phyloP scores from a whole-genome alignment of 108 stramenopile species.

The Pseudonitzschia multistriata region DNA sequence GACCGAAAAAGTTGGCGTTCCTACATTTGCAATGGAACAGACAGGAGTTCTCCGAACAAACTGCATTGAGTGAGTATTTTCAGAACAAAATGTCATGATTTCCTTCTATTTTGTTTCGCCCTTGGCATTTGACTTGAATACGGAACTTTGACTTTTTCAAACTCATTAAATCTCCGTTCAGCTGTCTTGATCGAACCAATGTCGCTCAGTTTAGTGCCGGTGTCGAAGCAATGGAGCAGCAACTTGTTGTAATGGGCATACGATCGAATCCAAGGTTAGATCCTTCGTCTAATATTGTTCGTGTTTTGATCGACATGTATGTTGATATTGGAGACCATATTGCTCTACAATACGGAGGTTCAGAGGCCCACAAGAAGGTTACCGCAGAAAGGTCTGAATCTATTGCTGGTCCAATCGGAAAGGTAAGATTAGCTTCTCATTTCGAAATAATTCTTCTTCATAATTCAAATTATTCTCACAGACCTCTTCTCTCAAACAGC shows the following conservation, averaged over 20 bases:
- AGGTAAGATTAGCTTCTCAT: constrained; percentile 35
- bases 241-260: constrained; percentile 94
- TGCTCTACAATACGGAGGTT: constrained; percentile 98
- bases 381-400: constrained; percentile 63
- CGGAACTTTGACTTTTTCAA: too few relatives aligned
- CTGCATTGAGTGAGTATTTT: constrained; percentile 91
- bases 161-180: constrained; percentile 5
- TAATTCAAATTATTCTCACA: neutral
- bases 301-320: constrained; percentile 96
- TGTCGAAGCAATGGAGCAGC: constrained; percentile 88
- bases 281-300: constrained; percentile 84
- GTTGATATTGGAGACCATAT: constrained; percentile 94
- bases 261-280: constrained; percentile 73
- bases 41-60: constrained; percentile 95
- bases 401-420: constrained; percentile 77
- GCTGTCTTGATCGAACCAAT: constrained; percentile 96
- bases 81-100: neutral
- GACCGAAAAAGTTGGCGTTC: constrained; percentile 65
- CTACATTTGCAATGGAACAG: constrained; percentile 93
- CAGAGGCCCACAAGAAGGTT: constrained; percentile 97
- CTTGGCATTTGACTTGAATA: too few relatives aligned
- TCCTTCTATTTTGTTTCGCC: neutral
- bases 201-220: constrained; percentile 97
- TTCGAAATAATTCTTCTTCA: neutral
- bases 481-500: constrained; percentile 28